Percentiles rank a stretch among this genome's conserved stretches.
These are phyloP conservation scores for Monosporozyma aquatica DNA, from an alignment of 805 yeast genomes.

Conservation along the genomic window DNA sequence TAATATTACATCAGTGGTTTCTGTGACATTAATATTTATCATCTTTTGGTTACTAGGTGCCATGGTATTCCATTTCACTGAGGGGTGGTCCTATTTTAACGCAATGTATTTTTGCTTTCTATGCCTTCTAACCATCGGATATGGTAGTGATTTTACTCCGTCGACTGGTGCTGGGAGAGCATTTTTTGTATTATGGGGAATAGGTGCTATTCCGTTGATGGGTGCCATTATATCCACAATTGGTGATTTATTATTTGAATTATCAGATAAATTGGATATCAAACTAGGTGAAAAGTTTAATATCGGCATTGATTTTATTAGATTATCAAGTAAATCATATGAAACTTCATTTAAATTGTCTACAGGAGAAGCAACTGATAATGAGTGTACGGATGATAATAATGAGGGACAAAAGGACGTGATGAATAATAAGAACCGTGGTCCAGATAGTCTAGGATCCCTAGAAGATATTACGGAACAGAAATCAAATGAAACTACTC, in stretches of 20 bases:
- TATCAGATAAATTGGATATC: constrained; percentile 18
- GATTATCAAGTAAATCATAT: constrained; percentile 8
- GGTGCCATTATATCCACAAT: constrained; percentile 65
- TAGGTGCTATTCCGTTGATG: constrained; percentile 81
- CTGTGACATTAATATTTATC: constrained; percentile 38
- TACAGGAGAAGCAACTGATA: constrained; percentile 1
- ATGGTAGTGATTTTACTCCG: constrained; percentile 77
- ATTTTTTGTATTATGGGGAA: constrained; percentile 71
- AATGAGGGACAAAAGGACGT: neutral
- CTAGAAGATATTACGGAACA: neutral
- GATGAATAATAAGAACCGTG: neutral
- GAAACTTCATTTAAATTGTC: neutral
- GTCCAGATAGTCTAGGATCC: neutral
- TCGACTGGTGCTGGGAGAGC: constrained; percentile 53
- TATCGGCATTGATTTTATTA: constrained; percentile 8
- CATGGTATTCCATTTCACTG: constrained; percentile 46
- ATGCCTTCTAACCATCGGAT: constrained; percentile 74
- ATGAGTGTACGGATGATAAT: constrained; percentile 1
- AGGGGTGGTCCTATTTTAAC: constrained; percentile 64
- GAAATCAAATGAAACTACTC: neutral
- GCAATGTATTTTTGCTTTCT: constrained; percentile 69
- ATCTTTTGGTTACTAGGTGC: constrained; percentile 71
- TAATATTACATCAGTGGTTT: constrained; percentile 31
- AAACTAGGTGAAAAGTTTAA: constrained; percentile 12
- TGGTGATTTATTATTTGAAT: constrained; percentile 41